Percentiles rank a stretch among this genome's conserved stretches.
These are phyloP conservation scores for Anacardium occidentale DNA, from an alignment of 345 rosid genomes.

Conservation along the genomic window DNA sequence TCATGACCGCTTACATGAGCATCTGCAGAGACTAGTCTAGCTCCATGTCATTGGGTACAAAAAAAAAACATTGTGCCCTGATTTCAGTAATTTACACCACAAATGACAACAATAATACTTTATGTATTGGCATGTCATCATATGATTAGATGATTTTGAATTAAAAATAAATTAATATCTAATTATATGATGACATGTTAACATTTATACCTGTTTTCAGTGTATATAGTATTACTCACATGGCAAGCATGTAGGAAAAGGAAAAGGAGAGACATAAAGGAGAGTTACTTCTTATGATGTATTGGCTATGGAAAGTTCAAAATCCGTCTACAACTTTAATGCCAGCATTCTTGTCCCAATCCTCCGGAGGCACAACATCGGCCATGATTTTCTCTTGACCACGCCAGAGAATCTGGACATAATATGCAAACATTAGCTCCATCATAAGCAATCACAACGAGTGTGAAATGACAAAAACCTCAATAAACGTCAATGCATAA, in stretches of 20 bases:
- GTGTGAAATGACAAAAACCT: background rate
- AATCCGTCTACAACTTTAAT: conserved; percentile 41
- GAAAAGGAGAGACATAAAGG: background rate
- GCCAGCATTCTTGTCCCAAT: conserved; percentile 69
- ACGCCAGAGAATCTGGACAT: conserved; percentile 66
- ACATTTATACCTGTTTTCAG: too few species aligned
- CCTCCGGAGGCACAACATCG: conserved; percentile 63
- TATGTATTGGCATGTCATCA: too few species aligned
- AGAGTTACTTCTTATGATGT: conserved; percentile 28
- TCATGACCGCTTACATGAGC: background rate
- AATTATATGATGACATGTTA: too few species aligned
- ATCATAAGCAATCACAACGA: background rate
- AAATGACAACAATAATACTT: too few species aligned
- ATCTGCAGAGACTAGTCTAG: too few species aligned
- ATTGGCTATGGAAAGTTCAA: conserved; percentile 15
- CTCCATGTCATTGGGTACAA: too few species aligned
- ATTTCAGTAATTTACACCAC: background rate
- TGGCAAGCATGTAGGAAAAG: too few species aligned
- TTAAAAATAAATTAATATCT: too few species aligned
- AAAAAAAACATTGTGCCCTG: too few species aligned
- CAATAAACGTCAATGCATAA: background rate
- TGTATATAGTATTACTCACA: too few species aligned
- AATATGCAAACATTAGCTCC: conserved; percentile 7
- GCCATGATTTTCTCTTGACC: conserved; percentile 74
- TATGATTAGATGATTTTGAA: too few species aligned